Conservation (phyloP, 148 eudicot genomes). For the Drosera capensis region DNA sequence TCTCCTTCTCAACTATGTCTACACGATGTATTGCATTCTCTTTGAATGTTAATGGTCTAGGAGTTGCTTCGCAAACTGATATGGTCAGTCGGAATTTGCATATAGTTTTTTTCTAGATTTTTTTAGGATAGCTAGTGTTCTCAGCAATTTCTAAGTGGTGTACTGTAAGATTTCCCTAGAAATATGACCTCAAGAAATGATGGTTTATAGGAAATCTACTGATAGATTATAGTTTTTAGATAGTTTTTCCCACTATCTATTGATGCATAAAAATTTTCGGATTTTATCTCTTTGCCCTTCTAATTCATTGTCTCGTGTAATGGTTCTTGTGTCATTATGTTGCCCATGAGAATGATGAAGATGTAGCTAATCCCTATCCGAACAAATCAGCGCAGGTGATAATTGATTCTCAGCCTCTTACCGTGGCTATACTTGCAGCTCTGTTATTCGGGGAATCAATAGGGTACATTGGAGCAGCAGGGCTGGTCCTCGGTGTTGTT, state of each 20-base stretch:
- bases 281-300: neutral
- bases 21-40: neutral
- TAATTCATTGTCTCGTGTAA: neutral
- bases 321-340: neutral
- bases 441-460: constrained; percentile 90
- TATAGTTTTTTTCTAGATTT: no score
- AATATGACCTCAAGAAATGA: no score
- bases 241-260: no score
- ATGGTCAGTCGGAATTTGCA: no score
- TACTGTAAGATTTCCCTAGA: no score
- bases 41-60: neutral
- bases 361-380: constrained; percentile 6
- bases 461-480: constrained; percentile 77
- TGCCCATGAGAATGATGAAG: constrained; percentile 1
- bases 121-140: no score
- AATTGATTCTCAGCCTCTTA: constrained; percentile 96
- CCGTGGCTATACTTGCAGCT: constrained; percentile 88
- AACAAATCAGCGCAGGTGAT: constrained; percentile 60
- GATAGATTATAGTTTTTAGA: no score
- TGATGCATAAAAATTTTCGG: no score
- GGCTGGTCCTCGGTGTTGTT: constrained; percentile 81
- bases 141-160: no score
- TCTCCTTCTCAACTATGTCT: neutral
- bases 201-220: no score
- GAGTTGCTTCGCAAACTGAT: no score